Base-by-base conservation (phyloP, 768 basidiomycete species). In the Mycena leptocephala region DNA sequence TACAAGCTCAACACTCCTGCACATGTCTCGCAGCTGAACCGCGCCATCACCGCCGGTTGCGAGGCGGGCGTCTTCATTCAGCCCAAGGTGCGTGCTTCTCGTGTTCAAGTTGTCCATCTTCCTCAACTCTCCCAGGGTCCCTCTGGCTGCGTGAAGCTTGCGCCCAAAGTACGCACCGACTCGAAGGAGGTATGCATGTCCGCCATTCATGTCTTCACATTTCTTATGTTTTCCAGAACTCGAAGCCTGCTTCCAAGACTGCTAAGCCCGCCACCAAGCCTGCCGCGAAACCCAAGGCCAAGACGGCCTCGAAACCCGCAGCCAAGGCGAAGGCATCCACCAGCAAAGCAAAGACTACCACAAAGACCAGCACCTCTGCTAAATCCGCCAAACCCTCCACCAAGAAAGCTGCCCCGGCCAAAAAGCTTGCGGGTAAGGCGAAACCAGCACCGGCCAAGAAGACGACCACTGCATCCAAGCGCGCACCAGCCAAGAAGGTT, bases 1-100 rank as follows among this genome's bases (percentile, higher is more conserved):
- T 97, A 96, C 89, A 90, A 92, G 77, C 85, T 98, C 76, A 91
- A 94, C 78, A 92, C 89, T 69, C 89, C 92, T 58, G 86, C 92
- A 33, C 94, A 95, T 85, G 85, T 90, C 80, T 92, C 89, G 74
- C 94, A 95, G 84, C 88, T 97, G 81, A 92, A 92, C 81, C 91
- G 90, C 72, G 95, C 96, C 72, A 95, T 97, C 84, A 85, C 90
- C 59, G 85, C 87, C 69, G 96, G 96, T 66, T 90, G 90, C 39
- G 94, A 95, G 83, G 65, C 69, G 24, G 86, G 85, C 13, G 76
- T 85, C 30, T 88, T 88, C 56, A 70, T 83, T 2, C 80, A 87
- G 39, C 87, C 87, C 80, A 88, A 78, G 74, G 79, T 75, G 24
- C 33, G 48, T 63, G 1, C 20, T 62, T 2, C 26, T 51, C 8